Evolutionary conservation across 768 basidiomycete genomes (phyloP).

Genomic region (Hebeloma cylindrosporum): DNA sequence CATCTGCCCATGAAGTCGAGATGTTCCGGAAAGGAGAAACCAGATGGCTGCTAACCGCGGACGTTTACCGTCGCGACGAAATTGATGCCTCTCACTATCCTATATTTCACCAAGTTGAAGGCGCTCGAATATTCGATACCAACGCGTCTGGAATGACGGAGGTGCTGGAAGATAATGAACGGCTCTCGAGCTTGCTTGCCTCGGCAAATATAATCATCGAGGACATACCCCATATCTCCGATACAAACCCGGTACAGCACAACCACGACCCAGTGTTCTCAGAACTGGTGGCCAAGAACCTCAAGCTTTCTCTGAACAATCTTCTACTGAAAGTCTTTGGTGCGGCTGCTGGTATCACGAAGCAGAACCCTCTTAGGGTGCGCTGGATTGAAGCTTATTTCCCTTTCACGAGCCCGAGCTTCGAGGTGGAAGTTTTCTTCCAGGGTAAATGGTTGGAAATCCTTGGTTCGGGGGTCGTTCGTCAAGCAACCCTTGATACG

Average conservation of each 20-base stretch:
- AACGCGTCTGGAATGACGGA: constrained; percentile 56
- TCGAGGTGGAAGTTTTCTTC: constrained; percentile 97
- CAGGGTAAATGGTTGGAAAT: constrained; percentile 97
- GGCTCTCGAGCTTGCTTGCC: constrained; percentile 58
- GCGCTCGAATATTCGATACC: constrained; percentile 76
- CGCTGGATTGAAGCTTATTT: constrained; percentile 99
- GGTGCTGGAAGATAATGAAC: constrained; percentile 70
- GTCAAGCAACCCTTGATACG: constrained; percentile 83
- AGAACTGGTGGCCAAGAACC: constrained; percentile 72
- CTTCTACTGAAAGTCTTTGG: constrained; percentile 85
- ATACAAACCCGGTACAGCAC: constrained; percentile 78
- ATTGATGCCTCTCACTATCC: constrained; percentile 97
- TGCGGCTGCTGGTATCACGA: constrained; percentile 45
- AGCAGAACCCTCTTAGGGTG: constrained; percentile 75
- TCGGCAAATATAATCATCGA: constrained; percentile 81
- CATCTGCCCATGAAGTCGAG: constrained; percentile 97
- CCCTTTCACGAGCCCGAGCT: constrained; percentile 97
- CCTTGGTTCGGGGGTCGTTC: constrained; percentile 88
- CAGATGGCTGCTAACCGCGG: constrained; percentile 89
- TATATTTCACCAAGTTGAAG: constrained; percentile 98
- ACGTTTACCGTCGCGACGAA: constrained; percentile 97
- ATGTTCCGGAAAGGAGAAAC: constrained; percentile 75
- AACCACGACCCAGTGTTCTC: constrained; percentile 75
- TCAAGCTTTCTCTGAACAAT: constrained; percentile 88
- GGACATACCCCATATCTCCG: constrained; percentile 73